These are phyloP conservation scores for Blakeslea trispora DNA, from an alignment of 371 early-diverging fungal species.

Conservation along the genomic window DNA sequence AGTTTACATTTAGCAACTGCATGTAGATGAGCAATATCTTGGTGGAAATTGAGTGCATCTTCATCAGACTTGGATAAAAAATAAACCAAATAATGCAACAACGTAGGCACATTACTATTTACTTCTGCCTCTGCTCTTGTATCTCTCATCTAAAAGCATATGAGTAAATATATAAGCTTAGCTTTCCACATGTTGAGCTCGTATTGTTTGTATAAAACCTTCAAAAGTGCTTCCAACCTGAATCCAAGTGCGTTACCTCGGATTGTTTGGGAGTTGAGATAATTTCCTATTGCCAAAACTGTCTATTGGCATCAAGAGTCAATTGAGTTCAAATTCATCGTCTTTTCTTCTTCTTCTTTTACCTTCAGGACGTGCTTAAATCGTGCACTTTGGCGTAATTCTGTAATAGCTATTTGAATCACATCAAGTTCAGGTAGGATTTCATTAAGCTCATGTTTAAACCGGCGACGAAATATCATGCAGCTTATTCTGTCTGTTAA, in stretches of 20 bases:
- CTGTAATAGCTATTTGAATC: conserved; percentile 34
- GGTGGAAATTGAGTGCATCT: conserved; percentile 59
- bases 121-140: conserved; percentile 65
- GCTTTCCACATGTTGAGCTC: not conserved
- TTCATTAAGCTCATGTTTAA: conserved; percentile 73
- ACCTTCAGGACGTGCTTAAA: conserved; percentile 66
- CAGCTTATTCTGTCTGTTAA: conserved; percentile 67
- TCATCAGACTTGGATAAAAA: conserved; percentile 62
- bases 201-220: conserved; percentile 35
- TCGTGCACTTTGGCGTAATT: conserved; percentile 32
- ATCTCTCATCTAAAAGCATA: conserved; percentile 59
- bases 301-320: conserved; percentile 35
- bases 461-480: conserved; percentile 74
- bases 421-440: conserved; percentile 51
- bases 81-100: conserved; percentile 77
- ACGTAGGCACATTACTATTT: conserved; percentile 60
- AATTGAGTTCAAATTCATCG: not conserved
- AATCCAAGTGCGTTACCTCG: conserved; percentile 87
- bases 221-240: conserved; percentile 68
- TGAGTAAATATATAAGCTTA: not conserved
- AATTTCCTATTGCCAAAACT: conserved; percentile 80
- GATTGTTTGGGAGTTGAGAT: conserved; percentile 74
- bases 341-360: conserved; percentile 1
- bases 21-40: conserved; percentile 72
- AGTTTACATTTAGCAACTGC: conserved; percentile 63